Conservation (phyloP, 352 stramenopile species). For the Phytophthora sp. region DNA sequence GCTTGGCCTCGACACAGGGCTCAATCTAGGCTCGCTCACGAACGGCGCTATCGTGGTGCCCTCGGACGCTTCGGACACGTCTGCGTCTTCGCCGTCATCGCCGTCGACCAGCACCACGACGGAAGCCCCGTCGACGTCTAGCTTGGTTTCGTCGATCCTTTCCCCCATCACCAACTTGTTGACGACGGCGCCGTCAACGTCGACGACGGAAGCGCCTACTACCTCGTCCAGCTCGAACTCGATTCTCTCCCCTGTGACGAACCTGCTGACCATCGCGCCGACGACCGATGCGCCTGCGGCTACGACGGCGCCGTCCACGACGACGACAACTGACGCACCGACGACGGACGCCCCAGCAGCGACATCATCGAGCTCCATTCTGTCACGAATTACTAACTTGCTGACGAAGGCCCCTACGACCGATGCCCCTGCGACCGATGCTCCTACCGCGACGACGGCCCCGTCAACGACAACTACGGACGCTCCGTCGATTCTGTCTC, state of each 20-base stretch:
- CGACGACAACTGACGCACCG: slow-evolving; percentile 4
- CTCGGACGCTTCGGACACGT: slow-evolving; percentile 7
- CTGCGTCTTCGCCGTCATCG: neutral
- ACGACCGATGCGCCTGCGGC: slow-evolving; percentile 2
- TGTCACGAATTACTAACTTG: neutral
- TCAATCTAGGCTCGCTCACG: neutral
- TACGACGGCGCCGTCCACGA: neutral
- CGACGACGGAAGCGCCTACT: neutral
- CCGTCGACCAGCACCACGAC: neutral
- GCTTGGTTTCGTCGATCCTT: neutral
- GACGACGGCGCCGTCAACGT: slow-evolving; percentile 7
- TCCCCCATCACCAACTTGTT: neutral
- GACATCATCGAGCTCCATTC: neutral
- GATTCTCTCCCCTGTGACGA: slow-evolving; percentile 11
- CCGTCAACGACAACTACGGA: slow-evolving; percentile 5
- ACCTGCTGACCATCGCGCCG: slow-evolving; percentile 6
- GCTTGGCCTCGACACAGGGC: neutral
- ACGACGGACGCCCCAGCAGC: neutral
- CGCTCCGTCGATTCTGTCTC: slow-evolving; percentile 7
- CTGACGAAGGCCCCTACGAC: slow-evolving; percentile 8
- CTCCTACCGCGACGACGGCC: neutral
- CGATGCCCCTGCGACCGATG: neutral
- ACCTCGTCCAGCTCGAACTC: neutral
- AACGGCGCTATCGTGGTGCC: slow-evolving; percentile 5
- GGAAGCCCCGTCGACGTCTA: neutral